Percentiles rank a stretch among this genome's conserved stretches.
These are phyloP conservation scores for Trichoderma koningiopsis DNA, from an alignment of 2,329 filamentous ascomycete genomes.

Conservation along the genomic window DNA sequence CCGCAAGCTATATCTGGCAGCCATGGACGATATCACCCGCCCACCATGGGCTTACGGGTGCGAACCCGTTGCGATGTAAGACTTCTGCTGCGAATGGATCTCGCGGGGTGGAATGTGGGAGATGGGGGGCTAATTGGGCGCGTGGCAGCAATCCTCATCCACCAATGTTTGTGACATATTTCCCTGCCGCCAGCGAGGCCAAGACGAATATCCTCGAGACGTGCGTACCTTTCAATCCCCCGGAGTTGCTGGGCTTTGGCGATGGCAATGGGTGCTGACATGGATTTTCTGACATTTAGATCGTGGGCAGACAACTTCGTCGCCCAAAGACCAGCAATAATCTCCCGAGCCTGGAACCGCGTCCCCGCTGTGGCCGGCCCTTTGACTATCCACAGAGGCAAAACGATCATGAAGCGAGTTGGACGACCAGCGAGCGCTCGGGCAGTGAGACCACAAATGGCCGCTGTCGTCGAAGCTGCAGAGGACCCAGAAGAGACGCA, in stretches of 20 bases:
- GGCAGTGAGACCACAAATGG: neutral
- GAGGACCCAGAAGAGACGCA: neutral
- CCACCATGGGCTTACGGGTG: slow-evolving; percentile 28
- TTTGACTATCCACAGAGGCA: slow-evolving; percentile 31
- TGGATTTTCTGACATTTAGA: slow-evolving; percentile 25
- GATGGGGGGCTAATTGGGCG: slow-evolving; percentile 25
- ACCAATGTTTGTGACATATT: slow-evolving; percentile 34
- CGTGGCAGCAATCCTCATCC: slow-evolving; percentile 31
- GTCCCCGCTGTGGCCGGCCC: slow-evolving; percentile 34
- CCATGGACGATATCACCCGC: slow-evolving; percentile 29
- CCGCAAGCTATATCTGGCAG: slow-evolving; percentile 3
- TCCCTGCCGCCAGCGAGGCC: slow-evolving; percentile 29
- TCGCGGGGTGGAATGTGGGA: neutral
- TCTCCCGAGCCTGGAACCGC: slow-evolving; percentile 39
- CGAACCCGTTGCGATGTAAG: slow-evolving; percentile 27
- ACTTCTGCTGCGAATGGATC: neutral
- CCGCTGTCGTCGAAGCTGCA: neutral
- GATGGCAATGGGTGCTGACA: neutral
- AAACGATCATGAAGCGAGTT: slow-evolving; percentile 41
- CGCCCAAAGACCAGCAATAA: slow-evolving; percentile 29
- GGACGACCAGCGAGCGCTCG: slow-evolving; percentile 23
- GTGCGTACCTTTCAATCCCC: neutral
- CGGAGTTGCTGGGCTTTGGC: neutral
- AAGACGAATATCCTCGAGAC: neutral
- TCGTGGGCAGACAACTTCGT: slow-evolving; percentile 32